These are phyloP conservation scores for Globisporangium solare DNA, from an alignment of 352 stramenopile species.

Conservation along the genomic window DNA sequence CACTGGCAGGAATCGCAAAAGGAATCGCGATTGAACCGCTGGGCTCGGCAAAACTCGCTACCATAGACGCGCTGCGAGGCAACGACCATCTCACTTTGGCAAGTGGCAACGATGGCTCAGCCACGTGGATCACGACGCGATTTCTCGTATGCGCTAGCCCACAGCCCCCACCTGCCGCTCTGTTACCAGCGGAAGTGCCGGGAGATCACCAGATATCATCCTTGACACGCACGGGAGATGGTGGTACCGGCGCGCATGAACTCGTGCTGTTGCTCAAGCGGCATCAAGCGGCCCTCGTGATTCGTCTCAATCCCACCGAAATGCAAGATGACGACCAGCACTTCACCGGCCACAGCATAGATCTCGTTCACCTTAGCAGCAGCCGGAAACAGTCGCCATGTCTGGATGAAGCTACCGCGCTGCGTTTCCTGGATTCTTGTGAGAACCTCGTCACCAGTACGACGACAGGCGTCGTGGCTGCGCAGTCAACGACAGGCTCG, in stretches of 20 bases:
- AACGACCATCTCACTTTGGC: not conserved
- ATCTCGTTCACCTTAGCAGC: conserved; percentile 80
- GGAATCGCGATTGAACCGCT: conserved; percentile 17
- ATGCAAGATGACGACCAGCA: conserved; percentile 75
- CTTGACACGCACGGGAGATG: not conserved
- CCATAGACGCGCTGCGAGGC: conserved; percentile 1
- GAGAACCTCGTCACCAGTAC: conserved; percentile 42
- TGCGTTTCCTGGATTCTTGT: conserved; percentile 84
- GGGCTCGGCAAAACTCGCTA: not conserved
- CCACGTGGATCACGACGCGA: conserved; percentile 19
- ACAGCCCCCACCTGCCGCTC: not conserved
- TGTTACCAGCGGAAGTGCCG: not conserved
- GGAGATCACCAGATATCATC: not conserved
- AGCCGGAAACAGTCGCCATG: conserved; percentile 56
- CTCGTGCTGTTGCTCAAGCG: conserved; percentile 22
- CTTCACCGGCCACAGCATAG: conserved; percentile 84
- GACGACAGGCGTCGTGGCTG: conserved; percentile 34
- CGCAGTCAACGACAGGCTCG: conserved; percentile 62
- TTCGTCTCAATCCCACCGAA: conserved; percentile 90
- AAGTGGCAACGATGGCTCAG: not conserved
- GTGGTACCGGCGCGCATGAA: not conserved
- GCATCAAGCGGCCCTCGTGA: conserved; percentile 83
- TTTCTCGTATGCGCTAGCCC: conserved; percentile 18
- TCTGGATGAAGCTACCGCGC: conserved; percentile 75
- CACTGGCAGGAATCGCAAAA: conserved; percentile 19